phyloP scores from a whole-genome alignment of 306 rosid species.

The Spatholobus suberectus region DNA sequence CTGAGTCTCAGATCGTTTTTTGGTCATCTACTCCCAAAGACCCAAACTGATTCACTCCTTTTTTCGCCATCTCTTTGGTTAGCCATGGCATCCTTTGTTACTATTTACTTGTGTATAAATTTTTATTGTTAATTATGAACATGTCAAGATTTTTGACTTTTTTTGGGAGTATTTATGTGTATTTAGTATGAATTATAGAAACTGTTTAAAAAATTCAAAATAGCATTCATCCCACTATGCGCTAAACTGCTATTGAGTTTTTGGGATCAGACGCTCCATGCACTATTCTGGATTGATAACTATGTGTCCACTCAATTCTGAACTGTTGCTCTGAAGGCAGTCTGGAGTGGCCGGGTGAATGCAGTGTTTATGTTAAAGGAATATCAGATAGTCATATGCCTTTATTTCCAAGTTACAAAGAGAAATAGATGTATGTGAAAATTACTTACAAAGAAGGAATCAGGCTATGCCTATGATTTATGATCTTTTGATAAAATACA shows the following conservation, averaged over 20 bases:
- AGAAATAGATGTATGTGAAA: background rate
- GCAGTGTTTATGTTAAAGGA: background rate
- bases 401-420: background rate
- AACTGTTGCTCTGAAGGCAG: background rate
- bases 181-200: background rate
- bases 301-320: background rate
- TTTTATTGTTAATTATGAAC: background rate
- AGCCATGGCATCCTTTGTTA: background rate
- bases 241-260: background rate
- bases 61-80: background rate
- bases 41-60: background rate
- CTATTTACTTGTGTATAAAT: background rate
- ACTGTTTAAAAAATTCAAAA: background rate
- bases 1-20: background rate
- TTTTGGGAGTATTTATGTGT: background rate
- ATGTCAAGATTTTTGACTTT: background rate
- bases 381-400: background rate
- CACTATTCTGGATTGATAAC: background rate
- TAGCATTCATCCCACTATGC: background rate
- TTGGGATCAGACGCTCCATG: background rate
- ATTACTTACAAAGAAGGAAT: background rate
- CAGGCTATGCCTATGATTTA: background rate
- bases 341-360: background rate
- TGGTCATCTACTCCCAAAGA: background rate
- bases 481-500: background rate